Evolutionary conservation across 2,329 filamentous ascomycete genomes (phyloP).

Genomic region (Penicillium sp.): DNA sequence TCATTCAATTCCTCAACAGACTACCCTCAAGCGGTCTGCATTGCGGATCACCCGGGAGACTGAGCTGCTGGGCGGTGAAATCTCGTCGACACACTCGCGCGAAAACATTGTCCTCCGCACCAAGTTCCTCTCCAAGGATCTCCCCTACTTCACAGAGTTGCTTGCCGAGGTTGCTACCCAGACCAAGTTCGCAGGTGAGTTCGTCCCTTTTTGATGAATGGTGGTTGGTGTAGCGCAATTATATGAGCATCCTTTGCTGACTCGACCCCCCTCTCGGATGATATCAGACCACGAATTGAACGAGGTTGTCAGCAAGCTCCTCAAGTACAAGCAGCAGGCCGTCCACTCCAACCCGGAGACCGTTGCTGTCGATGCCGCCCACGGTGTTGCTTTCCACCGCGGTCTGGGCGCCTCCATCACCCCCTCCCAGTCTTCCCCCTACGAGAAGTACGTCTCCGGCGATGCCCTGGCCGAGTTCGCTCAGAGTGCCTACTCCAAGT

Average conservation of each 20-base stretch:
- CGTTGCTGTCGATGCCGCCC: conserved; percentile 80
- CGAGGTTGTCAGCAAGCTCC: conserved; percentile 77
- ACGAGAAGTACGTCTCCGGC: conserved; percentile 73
- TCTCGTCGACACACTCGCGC: conserved; percentile 82
- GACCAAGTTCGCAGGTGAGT: conserved; percentile 75
- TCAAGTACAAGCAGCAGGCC: conserved; percentile 74
- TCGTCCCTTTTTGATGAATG: conserved; percentile 1
- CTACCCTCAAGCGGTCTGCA: conserved; percentile 78
- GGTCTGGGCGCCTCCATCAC: conserved; percentile 80
- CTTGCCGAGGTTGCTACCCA: conserved; percentile 85
- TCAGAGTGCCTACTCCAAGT: conserved; percentile 76
- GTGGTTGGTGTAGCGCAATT: neutral
- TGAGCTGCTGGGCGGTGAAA: conserved; percentile 89
- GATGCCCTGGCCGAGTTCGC: conserved; percentile 73
- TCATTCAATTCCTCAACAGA: conserved; percentile 55
- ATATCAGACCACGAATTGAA: conserved; percentile 77
- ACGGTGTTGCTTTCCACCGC: conserved; percentile 85
- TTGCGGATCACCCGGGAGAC: conserved; percentile 92
- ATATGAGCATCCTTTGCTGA: conserved; percentile 15
- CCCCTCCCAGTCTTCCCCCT: conserved; percentile 67
- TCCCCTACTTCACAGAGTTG: conserved; percentile 96
- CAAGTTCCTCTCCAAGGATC: conserved; percentile 91
- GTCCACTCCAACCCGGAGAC: conserved; percentile 61
- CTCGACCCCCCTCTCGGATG: conserved; percentile 1
- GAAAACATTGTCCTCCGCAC: conserved; percentile 91